Conservation (phyloP, 1,139 yeast genomes). For the Kurtzmaniella quercitrusa region DNA sequence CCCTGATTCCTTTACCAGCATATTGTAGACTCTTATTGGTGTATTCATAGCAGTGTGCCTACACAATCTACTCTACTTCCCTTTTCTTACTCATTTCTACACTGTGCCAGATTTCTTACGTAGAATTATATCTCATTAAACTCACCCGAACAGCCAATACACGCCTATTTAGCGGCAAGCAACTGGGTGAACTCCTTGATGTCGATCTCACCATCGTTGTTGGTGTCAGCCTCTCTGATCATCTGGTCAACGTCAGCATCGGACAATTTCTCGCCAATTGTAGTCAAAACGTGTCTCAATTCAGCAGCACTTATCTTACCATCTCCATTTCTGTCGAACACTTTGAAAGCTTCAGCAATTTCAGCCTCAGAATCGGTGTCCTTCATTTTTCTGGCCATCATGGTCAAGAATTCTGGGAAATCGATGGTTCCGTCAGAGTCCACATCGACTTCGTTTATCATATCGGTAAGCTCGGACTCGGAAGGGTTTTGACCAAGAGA, state of each 20-base stretch:
- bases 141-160: background rate
- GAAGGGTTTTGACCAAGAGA: conserved; percentile 96
- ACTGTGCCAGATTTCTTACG: no score
- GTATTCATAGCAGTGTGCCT: no score
- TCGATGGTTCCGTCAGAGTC: conserved; percentile 95
- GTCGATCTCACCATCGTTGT: conserved; percentile 94
- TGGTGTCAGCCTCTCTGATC: conserved; percentile 93
- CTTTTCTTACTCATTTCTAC: no score
- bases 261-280: conserved; percentile 92
- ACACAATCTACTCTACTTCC: no score
- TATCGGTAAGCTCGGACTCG: conserved; percentile 90
- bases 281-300: conserved; percentile 91
- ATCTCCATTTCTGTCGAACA: conserved; percentile 89
- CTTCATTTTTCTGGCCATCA: conserved; percentile 94
- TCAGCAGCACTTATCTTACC: conserved; percentile 96
- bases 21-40: no score
- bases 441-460: conserved; percentile 94
- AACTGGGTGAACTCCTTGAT: conserved; percentile 91
- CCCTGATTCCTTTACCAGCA: no score
- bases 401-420: conserved; percentile 77
- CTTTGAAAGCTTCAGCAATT: conserved; percentile 95
- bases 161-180: conserved; percentile 44
- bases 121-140: background rate
- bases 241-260: conserved; percentile 96
- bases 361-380: conserved; percentile 97